A percentile compares a stretch with the other conserved stretches of the same genome.
phyloP scores from a whole-genome alignment of 1,139 yeast genomes.

The Pichia inconspicua region DNA sequence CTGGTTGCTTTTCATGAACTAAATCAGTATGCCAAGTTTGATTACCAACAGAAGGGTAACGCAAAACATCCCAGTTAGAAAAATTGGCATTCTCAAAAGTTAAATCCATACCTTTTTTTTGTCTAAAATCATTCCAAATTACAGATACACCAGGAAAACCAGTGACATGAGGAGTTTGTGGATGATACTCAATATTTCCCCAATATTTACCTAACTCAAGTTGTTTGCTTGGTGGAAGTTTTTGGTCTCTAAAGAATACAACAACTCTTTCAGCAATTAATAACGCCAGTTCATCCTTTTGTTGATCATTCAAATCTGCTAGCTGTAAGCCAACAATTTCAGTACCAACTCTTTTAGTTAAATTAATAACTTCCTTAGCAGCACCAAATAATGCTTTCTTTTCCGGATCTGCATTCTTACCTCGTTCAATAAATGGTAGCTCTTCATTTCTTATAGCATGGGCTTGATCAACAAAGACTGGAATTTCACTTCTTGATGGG shows the following conservation, averaged over 20 bases:
- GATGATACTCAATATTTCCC: slow-evolving; percentile 43
- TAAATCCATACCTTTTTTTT: slow-evolving; percentile 15
- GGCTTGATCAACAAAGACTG: slow-evolving; percentile 35
- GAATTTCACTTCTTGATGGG: slow-evolving; percentile 22
- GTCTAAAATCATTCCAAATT: slow-evolving; percentile 42
- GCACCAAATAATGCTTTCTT: slow-evolving; percentile 46
- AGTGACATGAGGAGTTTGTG: slow-evolving; percentile 38
- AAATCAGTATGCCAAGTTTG: slow-evolving; percentile 41
- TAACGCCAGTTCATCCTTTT: slow-evolving; percentile 46
- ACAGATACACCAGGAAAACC: slow-evolving; percentile 41
- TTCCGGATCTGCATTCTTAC: slow-evolving; percentile 44
- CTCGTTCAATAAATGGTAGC: slow-evolving; percentile 34
- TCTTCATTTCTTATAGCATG: slow-evolving; percentile 30
- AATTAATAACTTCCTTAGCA: slow-evolving; percentile 39
- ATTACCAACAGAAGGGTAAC: slow-evolving; percentile 15
- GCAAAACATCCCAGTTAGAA: slow-evolving; percentile 21
- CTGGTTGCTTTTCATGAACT: slow-evolving; percentile 41
- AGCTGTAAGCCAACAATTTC: slow-evolving; percentile 49
- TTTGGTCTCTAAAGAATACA: slow-evolving; percentile 42
- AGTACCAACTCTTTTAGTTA: slow-evolving; percentile 47
- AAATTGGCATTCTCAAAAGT: slow-evolving; percentile 16
- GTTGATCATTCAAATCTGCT: slow-evolving; percentile 40
- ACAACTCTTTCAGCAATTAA: slow-evolving; percentile 46
- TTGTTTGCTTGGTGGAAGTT: slow-evolving; percentile 39
- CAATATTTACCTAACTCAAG: slow-evolving; percentile 38